Evolutionary conservation across 306 rosid species (phyloP).

Genomic region (Quercus wislizeni): DNA sequence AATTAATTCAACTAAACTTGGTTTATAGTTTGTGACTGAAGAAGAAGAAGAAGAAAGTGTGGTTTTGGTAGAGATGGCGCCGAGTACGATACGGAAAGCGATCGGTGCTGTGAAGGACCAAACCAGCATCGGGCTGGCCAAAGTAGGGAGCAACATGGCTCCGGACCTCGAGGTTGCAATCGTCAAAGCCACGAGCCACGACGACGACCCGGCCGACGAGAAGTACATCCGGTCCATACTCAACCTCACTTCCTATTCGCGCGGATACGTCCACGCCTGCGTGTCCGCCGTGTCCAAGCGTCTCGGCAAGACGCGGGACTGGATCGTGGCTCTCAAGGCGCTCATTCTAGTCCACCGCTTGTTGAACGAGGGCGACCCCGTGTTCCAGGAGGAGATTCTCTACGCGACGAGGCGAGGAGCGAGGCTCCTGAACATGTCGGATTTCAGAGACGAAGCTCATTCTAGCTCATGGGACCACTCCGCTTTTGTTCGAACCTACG

Average conservation of each 20-base stretch:
- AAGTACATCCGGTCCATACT: conserved; percentile 76
- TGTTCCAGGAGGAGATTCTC: conserved; percentile 85
- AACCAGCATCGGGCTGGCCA: conserved; percentile 96
- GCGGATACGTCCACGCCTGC: conserved; percentile 74
- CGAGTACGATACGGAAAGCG: conserved; percentile 95
- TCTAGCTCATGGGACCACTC: conserved; percentile 98
- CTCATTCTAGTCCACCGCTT: conserved; percentile 71
- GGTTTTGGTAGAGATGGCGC: conserved; percentile 52
- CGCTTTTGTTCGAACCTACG: conserved; percentile 80
- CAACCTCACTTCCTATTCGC: conserved; percentile 66
- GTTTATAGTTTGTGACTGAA: background rate
- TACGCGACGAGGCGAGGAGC: conserved; percentile 89
- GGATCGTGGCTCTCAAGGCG: conserved; percentile 94
- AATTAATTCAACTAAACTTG: background rate
- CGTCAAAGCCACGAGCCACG: conserved; percentile 92
- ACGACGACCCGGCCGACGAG: conserved; percentile 92
- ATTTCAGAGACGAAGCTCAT: conserved; percentile 95
- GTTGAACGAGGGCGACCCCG: conserved; percentile 73
- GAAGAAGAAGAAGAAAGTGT: background rate
- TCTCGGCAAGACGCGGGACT: conserved; percentile 86
- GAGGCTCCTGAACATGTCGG: conserved; percentile 81
- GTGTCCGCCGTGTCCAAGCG: conserved; percentile 82
- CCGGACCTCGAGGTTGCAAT: conserved; percentile 97
- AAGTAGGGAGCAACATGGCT: conserved; percentile 88
- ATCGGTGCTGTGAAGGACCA: conserved; percentile 98